phyloP scores from a whole-genome alignment of 2,329 filamentous ascomycete species.

The Epichloe sibirici region DNA sequence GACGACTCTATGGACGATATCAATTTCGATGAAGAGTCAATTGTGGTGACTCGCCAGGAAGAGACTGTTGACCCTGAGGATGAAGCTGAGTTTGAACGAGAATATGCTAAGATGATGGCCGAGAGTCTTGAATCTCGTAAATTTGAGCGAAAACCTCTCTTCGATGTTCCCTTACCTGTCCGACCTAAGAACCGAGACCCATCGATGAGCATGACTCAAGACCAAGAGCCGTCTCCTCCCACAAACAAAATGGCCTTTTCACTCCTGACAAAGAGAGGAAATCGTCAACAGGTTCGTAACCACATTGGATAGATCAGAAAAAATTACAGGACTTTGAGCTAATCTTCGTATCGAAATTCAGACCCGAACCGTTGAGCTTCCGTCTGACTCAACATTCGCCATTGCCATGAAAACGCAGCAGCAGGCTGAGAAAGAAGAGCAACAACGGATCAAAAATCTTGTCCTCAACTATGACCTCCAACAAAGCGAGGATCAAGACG shows the following conservation, averaged over 20 bases:
- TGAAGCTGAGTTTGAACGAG: slow-evolving; percentile 94
- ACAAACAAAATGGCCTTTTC: slow-evolving; percentile 84
- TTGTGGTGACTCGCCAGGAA: slow-evolving; percentile 82
- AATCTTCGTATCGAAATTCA: slow-evolving; percentile 23
- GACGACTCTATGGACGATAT: slow-evolving; percentile 41
- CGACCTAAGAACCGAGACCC: slow-evolving; percentile 55
- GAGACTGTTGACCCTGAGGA: slow-evolving; percentile 85
- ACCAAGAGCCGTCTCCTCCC: slow-evolving; percentile 12
- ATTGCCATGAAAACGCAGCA: slow-evolving; percentile 94
- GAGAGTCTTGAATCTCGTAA: slow-evolving; percentile 93
- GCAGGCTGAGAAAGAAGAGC: slow-evolving; percentile 87
- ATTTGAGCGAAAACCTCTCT: slow-evolving; percentile 86
- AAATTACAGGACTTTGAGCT: background rate
- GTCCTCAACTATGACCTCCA: slow-evolving; percentile 93
- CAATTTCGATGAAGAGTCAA: slow-evolving; percentile 73
- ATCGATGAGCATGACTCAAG: slow-evolving; percentile 18
- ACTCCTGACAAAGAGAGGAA: slow-evolving; percentile 88
- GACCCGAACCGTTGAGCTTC: slow-evolving; percentile 84
- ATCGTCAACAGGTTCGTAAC: slow-evolving; percentile 67
- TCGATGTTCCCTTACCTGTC: slow-evolving; percentile 96
- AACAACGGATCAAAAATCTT: slow-evolving; percentile 95
- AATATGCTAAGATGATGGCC: slow-evolving; percentile 96
- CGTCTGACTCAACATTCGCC: slow-evolving; percentile 85
- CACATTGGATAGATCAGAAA: background rate
- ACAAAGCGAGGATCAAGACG: slow-evolving; percentile 67